Percentiles rank a stretch among this genome's conserved stretches.
Conservation (phyloP, 2,329 filamentous ascomycete genomes). For the Colletotrichum chlorophyti region DNA sequence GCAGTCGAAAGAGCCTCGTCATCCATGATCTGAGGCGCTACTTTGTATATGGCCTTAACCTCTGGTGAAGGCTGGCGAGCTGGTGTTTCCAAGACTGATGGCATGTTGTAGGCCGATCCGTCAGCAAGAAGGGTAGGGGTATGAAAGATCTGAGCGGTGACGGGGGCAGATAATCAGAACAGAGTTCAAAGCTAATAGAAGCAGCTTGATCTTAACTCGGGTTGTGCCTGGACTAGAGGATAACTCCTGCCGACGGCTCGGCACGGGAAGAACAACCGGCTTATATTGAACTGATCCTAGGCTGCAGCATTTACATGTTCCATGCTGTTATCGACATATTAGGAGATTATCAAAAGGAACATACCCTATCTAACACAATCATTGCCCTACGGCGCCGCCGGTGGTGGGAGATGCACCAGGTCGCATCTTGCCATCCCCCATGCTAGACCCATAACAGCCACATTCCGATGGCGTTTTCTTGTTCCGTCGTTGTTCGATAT, state of each 20-base stretch:
- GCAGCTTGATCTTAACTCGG: slow-evolving; percentile 8
- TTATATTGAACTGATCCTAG: slow-evolving; percentile 16
- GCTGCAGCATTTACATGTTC: slow-evolving; percentile 20
- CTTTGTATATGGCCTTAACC: slow-evolving; percentile 19
- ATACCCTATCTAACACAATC: too few species aligned
- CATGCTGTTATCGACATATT: neutral
- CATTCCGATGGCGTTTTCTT: slow-evolving; percentile 7
- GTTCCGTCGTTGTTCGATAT: slow-evolving; percentile 1
- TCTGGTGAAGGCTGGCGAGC: slow-evolving; percentile 25
- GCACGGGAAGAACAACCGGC: slow-evolving; percentile 11
- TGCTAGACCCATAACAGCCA: neutral
- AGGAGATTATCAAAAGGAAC: slow-evolving; percentile 21
- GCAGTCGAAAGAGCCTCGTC: slow-evolving; percentile 38
- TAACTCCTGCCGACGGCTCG: neutral
- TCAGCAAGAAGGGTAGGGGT: neutral
- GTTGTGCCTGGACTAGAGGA: neutral
- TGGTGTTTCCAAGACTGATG: slow-evolving; percentile 25
- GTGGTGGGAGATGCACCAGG: slow-evolving; percentile 13
- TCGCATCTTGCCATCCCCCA: slow-evolving; percentile 20
- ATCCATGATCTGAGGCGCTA: slow-evolving; percentile 33
- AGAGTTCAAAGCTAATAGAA: slow-evolving; percentile 9
- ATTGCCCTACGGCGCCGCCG: too few species aligned
- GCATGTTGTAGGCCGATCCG: slow-evolving; percentile 16
- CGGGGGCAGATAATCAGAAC: neutral
- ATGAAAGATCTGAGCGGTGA: neutral